phyloP scores from a whole-genome alignment of 441 rosid species.

The Adansonia madagascariensis region DNA sequence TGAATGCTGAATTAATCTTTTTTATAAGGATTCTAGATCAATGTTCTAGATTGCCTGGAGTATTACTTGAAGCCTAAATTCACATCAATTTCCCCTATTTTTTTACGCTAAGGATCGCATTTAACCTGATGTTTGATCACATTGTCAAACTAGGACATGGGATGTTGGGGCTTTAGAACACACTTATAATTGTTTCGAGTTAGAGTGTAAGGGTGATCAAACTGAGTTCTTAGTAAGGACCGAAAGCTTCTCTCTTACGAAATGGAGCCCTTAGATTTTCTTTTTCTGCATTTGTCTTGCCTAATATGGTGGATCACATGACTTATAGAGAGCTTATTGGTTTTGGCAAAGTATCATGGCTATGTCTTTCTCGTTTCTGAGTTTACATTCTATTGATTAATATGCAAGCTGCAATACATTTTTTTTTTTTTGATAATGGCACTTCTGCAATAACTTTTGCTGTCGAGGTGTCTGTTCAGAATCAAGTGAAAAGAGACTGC shows the following conservation, averaged over 20 bases:
- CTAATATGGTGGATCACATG: conserved; percentile 21
- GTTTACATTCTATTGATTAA: neutral
- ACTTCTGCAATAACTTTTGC: neutral
- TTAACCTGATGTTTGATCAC: neutral
- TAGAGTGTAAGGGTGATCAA: neutral
- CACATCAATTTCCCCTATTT: neutral
- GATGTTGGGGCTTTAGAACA: neutral
- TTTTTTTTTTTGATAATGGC: neutral
- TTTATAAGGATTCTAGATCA: neutral
- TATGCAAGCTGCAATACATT: neutral
- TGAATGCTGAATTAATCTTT: neutral
- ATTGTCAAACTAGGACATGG: conserved; percentile 5
- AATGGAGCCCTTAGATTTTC: neutral
- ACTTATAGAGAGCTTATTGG: conserved; percentile 8
- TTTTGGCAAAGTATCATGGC: neutral
- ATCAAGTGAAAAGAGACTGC: neutral
- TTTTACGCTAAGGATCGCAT: neutral
- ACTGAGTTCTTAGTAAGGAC: neutral
- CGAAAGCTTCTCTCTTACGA: neutral
- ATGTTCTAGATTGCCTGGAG: neutral
- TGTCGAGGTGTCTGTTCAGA: neutral
- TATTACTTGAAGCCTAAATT: neutral
- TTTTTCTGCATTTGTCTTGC: neutral
- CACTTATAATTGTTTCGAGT: neutral
- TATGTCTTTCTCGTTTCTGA: neutral